Conservation (phyloP, 179 eudicot genomes). For the Silene coronaria region DNA sequence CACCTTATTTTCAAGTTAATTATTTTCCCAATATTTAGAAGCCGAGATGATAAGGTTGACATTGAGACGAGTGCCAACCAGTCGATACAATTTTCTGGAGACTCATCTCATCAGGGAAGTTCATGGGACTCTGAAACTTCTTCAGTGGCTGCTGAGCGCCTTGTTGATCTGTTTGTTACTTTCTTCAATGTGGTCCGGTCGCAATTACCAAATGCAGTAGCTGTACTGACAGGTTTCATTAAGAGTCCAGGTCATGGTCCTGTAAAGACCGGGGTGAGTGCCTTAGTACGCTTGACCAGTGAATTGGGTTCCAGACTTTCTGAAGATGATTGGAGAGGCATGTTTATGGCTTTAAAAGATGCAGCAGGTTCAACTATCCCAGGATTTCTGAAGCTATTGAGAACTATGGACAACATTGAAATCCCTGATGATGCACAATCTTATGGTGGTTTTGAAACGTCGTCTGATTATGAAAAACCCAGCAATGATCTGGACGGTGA, state of each 20-base stretch:
- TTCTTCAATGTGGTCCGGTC: slow-evolving; percentile 60
- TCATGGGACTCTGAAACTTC: slow-evolving; percentile 78
- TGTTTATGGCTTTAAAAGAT: slow-evolving; percentile 67
- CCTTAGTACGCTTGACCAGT: slow-evolving; percentile 62
- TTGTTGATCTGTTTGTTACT: slow-evolving; percentile 62
- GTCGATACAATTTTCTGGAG: slow-evolving; percentile 29
- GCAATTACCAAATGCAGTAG: slow-evolving; percentile 54
- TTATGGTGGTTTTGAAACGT: slow-evolving; percentile 41
- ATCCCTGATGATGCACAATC: slow-evolving; percentile 42
- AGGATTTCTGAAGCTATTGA: slow-evolving; percentile 58
- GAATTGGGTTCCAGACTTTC: slow-evolving; percentile 57
- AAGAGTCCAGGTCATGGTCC: slow-evolving; percentile 60
- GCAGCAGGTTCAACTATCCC: slow-evolving; percentile 59
- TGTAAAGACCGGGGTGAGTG: slow-evolving; percentile 65
- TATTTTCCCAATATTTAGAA: slow-evolving; percentile 67
- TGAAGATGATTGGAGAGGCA: slow-evolving; percentile 77
- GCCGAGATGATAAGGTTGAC: slow-evolving; percentile 39
- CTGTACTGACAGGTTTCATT: slow-evolving; percentile 51
- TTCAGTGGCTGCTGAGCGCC: slow-evolving; percentile 62
- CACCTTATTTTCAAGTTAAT: slow-evolving; percentile 53
- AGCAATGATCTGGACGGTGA: slow-evolving; percentile 60
- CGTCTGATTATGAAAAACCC: slow-evolving; percentile 39
- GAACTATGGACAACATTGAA: slow-evolving; percentile 56
- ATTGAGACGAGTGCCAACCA: slow-evolving; percentile 27
- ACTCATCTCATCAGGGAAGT: slow-evolving; percentile 33